A percentile compares a stretch with the other conserved stretches of the same genome.
phyloP scores from a whole-genome alignment of 2,329 filamentous ascomycete genomes.

The Dothistroma septosporum region DNA sequence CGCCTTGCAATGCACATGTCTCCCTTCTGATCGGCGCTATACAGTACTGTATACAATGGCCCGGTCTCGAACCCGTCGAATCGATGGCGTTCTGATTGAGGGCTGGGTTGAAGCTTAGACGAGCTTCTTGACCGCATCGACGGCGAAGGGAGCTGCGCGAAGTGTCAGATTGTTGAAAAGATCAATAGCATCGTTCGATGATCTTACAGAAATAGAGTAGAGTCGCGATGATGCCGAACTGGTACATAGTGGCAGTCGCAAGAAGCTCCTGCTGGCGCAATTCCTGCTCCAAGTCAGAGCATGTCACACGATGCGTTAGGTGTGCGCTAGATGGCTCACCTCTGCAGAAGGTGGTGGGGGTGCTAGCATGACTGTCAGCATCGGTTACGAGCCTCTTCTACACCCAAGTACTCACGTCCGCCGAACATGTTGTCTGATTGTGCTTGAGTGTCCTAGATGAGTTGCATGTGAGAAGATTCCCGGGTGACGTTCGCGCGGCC shows the following conservation, averaged over 20 bases:
- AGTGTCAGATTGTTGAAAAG: neutral
- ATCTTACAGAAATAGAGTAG: constrained; percentile 72
- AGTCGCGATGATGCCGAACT: constrained; percentile 60
- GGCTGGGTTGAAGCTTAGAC: constrained; percentile 22
- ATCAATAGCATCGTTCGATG: too few relatives aligned
- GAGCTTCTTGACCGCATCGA: constrained; percentile 53
- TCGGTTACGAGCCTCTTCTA: constrained; percentile 6
- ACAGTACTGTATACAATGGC: constrained; percentile 18
- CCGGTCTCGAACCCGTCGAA: neutral
- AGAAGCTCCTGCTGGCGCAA: constrained; percentile 61
- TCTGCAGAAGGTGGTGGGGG: constrained; percentile 66
- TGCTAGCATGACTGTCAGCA: constrained; percentile 43
- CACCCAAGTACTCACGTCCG: constrained; percentile 20
- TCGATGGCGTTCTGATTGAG: neutral
- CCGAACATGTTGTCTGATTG: constrained; percentile 26
- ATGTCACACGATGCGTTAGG: too few relatives aligned
- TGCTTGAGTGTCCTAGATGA: neutral
- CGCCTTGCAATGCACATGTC: constrained; percentile 9
- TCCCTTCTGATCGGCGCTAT: constrained; percentile 2
- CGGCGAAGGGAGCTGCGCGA: constrained; percentile 50
- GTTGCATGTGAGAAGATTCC: neutral
- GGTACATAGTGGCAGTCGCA: constrained; percentile 64
- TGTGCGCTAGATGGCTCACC: constrained; percentile 66
- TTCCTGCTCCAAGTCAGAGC: too few relatives aligned
- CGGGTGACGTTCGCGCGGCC: neutral